Evolutionary conservation across 2,329 filamentous ascomycete genomes (phyloP), one percentile per base, ranked within the genome.

Genomic region (Colletotrichum destructivum): DNA sequence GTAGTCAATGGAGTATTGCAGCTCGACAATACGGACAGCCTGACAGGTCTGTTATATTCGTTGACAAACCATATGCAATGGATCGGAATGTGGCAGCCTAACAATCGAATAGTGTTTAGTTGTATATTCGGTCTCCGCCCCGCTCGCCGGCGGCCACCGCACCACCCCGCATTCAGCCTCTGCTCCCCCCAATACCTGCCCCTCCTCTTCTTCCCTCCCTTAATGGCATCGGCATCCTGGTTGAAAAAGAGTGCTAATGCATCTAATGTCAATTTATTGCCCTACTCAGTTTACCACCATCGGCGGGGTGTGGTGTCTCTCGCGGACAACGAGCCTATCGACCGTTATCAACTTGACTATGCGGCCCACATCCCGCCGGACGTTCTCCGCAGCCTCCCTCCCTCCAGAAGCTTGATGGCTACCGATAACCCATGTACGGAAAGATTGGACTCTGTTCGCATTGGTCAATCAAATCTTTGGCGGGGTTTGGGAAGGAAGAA

Each of bases 261-360:
- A 72, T 42, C 42, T 11, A 21, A 69, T 72, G 69, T 55, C 40
- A 55, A 59, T 21, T 72, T 31, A 51, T 72, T 72, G 23, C 65
- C 69, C 49, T 42, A 57, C 59, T 69, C 46, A 21, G 54, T 42
- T 16, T 44, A 49, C 38, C 47, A n/a, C 35, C 40, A 21, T 35
- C 23, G 61, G 61, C 23, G 49, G 61, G 49, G 49, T 40, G 31
- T 40, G 26, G 11, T 38, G 31, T 38, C n/a, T 44, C 31, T 26
- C 40, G 23, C 9, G n/a, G 60, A 51, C 59, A 40, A 51, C 26
- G 26, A 38, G n/a, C 23, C 52, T 35, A 42, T 42, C 42, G 23
- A 26, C 52, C 31, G 51, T 54, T 54, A 40, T 46, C 47, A 35
- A 51, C 56, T 44, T 44, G 42, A 12, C 31, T n/a, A 16, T 38